Evolutionary conservation across 2,329 filamentous ascomycete species (phyloP), one percentile per base, ranked within the genome.

Genomic region (Claviceps africana): DNA sequence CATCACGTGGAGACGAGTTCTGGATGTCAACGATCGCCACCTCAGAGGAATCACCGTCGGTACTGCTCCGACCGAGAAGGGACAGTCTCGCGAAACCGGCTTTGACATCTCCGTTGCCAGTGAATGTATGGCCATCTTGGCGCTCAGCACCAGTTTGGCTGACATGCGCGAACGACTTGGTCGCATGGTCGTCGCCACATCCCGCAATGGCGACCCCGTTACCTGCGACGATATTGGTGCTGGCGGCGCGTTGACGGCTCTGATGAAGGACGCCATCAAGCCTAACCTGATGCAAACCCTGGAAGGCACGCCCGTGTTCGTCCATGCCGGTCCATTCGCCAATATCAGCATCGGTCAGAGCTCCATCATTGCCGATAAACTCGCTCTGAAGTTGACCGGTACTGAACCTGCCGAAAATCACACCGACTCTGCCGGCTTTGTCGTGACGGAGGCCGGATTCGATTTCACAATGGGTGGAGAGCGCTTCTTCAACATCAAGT

Each of bases 401-500:
- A 96, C 91, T 1, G 93, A 98, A 70, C 78, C 83, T 6, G 91
- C 95, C 58, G 93, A 97, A 72, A 81, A 94, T 61, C 80, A 90
- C 63, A 75, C 81, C 49, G 74, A 83, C 60, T 91, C 93, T 75
- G 81, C 86, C 31, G 93, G 93, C 10, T 97, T 93, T 62, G 91
- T 96, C 22, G 83, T 98, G 39, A 98, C 93, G 1, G 93, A 98
- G 70, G 91, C 93, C 51, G 93, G 93, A 10, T 98, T 98, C 68
- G 93, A 98, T 70, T 98, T 98, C 72, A 97, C 93, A 62, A 98
- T 98, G 93, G 93, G 93, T 58, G 93, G 93, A 57, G 93, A 98
- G 77, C 86, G 93, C 50, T 98, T 98, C 78, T 97, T 98, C 82
- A 97, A 98, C 75, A 97, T 98, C 77, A 98, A 98, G 78, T 97